These are phyloP conservation scores for Cutaneotrichosporon daszewskae DNA, from an alignment of 1,284 basidiomycete species.

Conservation along the genomic window DNA sequence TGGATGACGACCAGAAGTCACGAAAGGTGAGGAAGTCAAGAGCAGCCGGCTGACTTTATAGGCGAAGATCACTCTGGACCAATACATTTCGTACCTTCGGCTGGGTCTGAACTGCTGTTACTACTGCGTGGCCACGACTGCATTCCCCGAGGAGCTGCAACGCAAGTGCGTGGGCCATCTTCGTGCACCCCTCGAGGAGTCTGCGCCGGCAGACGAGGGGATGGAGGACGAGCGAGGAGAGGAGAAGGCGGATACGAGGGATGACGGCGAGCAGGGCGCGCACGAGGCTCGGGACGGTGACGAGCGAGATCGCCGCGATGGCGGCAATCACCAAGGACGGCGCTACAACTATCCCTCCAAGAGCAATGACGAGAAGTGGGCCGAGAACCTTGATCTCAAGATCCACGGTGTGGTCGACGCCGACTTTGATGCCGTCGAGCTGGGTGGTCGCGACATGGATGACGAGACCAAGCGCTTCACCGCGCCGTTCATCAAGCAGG, in stretches of 20 bases:
- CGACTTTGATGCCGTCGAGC: slow-evolving; percentile 72
- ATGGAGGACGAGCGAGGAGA: slow-evolving; percentile 5
- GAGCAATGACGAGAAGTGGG: slow-evolving; percentile 70
- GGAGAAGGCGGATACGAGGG: slow-evolving; percentile 14
- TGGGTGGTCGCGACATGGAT: slow-evolving; percentile 79
- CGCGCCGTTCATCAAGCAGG: slow-evolving; percentile 77
- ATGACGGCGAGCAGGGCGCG: slow-evolving; percentile 42
- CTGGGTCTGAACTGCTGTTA: slow-evolving; percentile 57
- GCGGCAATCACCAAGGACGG: neutral
- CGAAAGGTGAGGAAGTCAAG: slow-evolving; percentile 23
- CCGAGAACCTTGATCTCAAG: slow-evolving; percentile 64
- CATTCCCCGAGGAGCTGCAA: slow-evolving; percentile 88
- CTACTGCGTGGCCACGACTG: slow-evolving; percentile 85
- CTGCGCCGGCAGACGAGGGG: slow-evolving; percentile 43
- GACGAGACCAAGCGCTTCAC: slow-evolving; percentile 74
- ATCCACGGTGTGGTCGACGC: slow-evolving; percentile 46
- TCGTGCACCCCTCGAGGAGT: slow-evolving; percentile 51
- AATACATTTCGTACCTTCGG: slow-evolving; percentile 38
- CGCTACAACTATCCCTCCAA: slow-evolving; percentile 26
- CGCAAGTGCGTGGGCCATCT: slow-evolving; percentile 87
- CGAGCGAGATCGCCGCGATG: slow-evolving; percentile 2
- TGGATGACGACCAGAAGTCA: slow-evolving; percentile 25
- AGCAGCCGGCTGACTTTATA: slow-evolving; percentile 9
- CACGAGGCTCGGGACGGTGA: neutral
- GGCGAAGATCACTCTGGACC: slow-evolving; percentile 39